Evolutionary conservation across 2,329 filamentous ascomycete species (phyloP), one percentile per base, ranked within the genome.

Genomic region (Alternaria gansuensis): DNA sequence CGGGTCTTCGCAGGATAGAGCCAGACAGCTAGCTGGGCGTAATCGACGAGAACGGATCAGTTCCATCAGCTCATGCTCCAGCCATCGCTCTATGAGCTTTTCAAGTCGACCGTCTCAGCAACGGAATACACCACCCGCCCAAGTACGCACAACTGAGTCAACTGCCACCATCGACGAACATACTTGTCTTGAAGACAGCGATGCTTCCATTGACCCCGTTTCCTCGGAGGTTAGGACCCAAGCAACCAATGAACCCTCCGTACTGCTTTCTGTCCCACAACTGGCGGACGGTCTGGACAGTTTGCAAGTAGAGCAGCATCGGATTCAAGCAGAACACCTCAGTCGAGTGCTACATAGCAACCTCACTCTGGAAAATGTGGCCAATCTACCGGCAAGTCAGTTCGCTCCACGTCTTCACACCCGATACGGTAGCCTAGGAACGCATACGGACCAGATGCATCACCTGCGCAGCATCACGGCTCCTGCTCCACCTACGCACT

Each of bases 1-100:
- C 24, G 75, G 75, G 7, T 65, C 72, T 13, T 72, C 70, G 9
- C 69, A 77, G 45, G 74, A 77, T 41, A 68, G 74, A 48, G 75
- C 75, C 34, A 69, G 71, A 59, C 72, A 74, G 58, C 73, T 75
- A 40, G 74, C 74, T n/a, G 72, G 67, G 24, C 71, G 73, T 31
- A 66, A 66, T 49, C 66, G 73, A 48, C 71, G 65, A 60, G 63
- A 68, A 10, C 67, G 74, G 7, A 62, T 69, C 50, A 58, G 53
- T 44, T 75, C 70, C 9, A 54, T 37, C 31, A 63, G 50, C 54
- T 71, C 71, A 11, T 50, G 58, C 24, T 51, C 58, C 9, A 66
- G 58, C 44, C 59, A 54, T 55, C 63, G 59, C 39, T 68, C 67
- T 24, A 39, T 51, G 49, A 64, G 54, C 41, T 57, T 65, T 37